phyloP scores from a whole-genome alignment of 495 filamentous ascomycete genomes.

The Penicillium soppii region DNA sequence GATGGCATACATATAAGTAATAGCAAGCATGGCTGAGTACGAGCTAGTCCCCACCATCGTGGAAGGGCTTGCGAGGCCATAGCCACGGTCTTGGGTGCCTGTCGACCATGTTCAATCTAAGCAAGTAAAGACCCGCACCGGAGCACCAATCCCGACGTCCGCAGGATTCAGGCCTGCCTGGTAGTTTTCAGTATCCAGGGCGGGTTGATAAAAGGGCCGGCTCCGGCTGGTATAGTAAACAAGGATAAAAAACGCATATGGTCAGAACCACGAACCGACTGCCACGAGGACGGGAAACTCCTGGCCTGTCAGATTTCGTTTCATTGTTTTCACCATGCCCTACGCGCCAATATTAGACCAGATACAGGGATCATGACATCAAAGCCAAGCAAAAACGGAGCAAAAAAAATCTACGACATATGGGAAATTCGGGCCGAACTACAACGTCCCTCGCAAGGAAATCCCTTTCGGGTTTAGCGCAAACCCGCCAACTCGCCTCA shows the following conservation, averaged over 20 bases:
- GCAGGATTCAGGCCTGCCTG: background rate
- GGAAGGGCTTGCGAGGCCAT: slow-evolving; percentile 8
- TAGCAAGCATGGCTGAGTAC: slow-evolving; percentile 9
- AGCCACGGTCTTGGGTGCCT: background rate
- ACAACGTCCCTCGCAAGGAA: slow-evolving; percentile 26
- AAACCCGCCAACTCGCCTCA: slow-evolving; percentile 1
- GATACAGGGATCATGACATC: slow-evolving; percentile 9
- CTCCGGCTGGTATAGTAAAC: slow-evolving; percentile 4
- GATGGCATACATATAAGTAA: background rate
- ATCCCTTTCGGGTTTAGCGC: slow-evolving; percentile 27
- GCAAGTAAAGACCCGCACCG: slow-evolving; percentile 4
- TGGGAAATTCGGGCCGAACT: slow-evolving; percentile 19
- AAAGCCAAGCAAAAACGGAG: background rate
- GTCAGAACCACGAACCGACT: background rate
- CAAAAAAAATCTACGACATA: slow-evolving; percentile 6
- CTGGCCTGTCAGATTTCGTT: background rate
- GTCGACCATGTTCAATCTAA: background rate
- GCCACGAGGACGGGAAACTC: slow-evolving; percentile 4
- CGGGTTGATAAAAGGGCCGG: slow-evolving; percentile 2
- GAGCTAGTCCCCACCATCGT: slow-evolving; percentile 2
- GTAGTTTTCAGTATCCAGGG: background rate
- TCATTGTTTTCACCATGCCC: background rate
- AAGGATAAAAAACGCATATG: background rate
- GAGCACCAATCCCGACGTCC: slow-evolving; percentile 6
- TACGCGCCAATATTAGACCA: background rate